phyloP scores from a whole-genome alignment of 2,329 filamentous ascomycete species.

The Penicillium sp. region DNA sequence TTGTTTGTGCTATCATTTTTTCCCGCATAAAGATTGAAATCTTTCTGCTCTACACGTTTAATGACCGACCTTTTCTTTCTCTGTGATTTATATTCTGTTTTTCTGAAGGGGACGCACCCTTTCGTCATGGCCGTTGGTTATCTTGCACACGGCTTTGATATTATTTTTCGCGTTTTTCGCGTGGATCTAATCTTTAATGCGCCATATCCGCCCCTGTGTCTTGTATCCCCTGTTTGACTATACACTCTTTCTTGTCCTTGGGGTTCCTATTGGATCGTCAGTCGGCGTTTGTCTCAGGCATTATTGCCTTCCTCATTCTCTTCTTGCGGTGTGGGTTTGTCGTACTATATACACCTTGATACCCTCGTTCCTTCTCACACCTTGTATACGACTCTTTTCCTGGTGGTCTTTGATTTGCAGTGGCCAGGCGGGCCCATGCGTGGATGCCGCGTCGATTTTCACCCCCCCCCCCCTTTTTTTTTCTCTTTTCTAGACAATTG shows the following conservation, averaged over 20 bases:
- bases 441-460: not conserved
- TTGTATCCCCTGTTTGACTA: slow-evolving; percentile 3
- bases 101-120: not conserved
- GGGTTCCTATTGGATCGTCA: not conserved
- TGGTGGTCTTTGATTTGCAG: slow-evolving; percentile 1
- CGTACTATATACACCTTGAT: slow-evolving; percentile 14
- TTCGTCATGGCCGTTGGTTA: not conserved
- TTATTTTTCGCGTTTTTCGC: no score
- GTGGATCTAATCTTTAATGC: slow-evolving; percentile 27
- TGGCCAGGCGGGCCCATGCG: not conserved
- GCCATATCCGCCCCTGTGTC: slow-evolving; percentile 13
- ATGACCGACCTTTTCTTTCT: slow-evolving; percentile 6
- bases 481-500: not conserved
- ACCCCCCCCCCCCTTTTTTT: no score
- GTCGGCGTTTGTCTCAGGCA: not conserved
- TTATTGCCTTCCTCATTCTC: not conserved
- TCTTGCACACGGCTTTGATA: not conserved
- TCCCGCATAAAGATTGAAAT: slow-evolving; percentile 5
- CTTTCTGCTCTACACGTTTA: slow-evolving; percentile 9
- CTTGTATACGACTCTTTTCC: slow-evolving; percentile 5
- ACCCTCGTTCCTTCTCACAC: slow-evolving; percentile 10
- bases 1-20: not conserved
- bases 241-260: slow-evolving; percentile 1
- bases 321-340: not conserved
- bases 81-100: not conserved